phyloP scores from a whole-genome alignment of 441 rosid species.

The Aquilaria agallochum region DNA sequence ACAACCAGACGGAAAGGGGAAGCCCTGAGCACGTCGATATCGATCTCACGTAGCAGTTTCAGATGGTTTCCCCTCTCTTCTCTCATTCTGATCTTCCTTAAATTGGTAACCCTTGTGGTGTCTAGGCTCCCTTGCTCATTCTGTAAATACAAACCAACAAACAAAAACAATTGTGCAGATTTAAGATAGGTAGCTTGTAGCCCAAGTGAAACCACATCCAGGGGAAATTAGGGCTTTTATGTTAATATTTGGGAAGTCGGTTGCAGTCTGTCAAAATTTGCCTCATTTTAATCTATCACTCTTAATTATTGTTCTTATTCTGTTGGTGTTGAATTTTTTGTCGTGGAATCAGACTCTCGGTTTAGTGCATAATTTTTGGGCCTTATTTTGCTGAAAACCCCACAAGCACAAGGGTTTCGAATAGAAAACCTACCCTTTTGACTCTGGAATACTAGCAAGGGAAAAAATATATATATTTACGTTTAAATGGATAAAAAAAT shows the following conservation, averaged over 20 bases:
- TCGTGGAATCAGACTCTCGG: too few species aligned
- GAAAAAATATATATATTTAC: too few species aligned
- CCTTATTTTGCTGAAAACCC: too few species aligned
- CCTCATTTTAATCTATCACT: conserved; percentile 1
- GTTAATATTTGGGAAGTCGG: conserved; percentile 40
- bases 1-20: conserved; percentile 63
- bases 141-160: conserved; percentile 50
- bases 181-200: conserved; percentile 34
- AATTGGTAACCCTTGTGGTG: conserved; percentile 25
- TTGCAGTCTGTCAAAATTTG: conserved; percentile 23
- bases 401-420: too few species aligned
- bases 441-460: too few species aligned
- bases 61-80: conserved; percentile 6
- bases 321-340: too few species aligned
- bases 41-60: conserved; percentile 49
- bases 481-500: too few species aligned
- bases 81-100: background rate
- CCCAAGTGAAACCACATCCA: conserved; percentile 10
- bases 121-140: conserved; percentile 34
- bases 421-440: too few species aligned
- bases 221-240: conserved; percentile 18
- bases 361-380: too few species aligned
- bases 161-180: conserved; percentile 32
- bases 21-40: conserved; percentile 65
- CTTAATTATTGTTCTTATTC: too few species aligned